These are phyloP conservation scores for Tuctoria greenei DNA, from an alignment of 176 grass and related monocot genomes.

Conservation along the genomic window DNA sequence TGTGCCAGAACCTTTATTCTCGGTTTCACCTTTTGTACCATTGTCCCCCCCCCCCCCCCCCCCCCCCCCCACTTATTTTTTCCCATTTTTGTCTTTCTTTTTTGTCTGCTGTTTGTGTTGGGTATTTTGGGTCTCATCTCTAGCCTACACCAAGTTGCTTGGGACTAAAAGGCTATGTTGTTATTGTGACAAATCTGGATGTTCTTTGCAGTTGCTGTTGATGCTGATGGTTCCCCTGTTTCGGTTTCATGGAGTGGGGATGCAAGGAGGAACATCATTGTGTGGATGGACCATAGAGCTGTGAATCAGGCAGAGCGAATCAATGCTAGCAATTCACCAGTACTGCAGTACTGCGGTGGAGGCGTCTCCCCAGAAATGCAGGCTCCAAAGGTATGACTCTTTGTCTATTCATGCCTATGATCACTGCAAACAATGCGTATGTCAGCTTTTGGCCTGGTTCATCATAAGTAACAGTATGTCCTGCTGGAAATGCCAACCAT, in stretches of 20 bases:
- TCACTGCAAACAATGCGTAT: background rate
- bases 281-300: conserved; percentile 99
- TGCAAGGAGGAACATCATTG: conserved; percentile 85
- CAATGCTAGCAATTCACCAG: conserved; percentile 72
- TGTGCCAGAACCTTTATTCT: too few relatives aligned
- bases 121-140: too few relatives aligned
- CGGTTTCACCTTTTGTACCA: too few relatives aligned
- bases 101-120: too few relatives aligned
- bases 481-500: background rate
- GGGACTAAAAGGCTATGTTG: too few relatives aligned
- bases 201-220: conserved; percentile 77
- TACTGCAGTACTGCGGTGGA: conserved; percentile 88
- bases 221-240: conserved; percentile 82
- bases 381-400: conserved; percentile 74
- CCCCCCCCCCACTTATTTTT: too few relatives aligned
- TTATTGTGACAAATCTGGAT: background rate
- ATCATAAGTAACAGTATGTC: background rate
- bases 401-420: background rate
- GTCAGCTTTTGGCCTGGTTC: background rate
- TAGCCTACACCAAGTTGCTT: too few relatives aligned
- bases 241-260: conserved; percentile 88
- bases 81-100: too few relatives aligned
- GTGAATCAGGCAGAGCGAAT: conserved; percentile 80
- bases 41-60: too few relatives aligned
- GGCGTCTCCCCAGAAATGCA: conserved; percentile 95